Base-by-base conservation (phyloP, 2,329 filamentous ascomycete species). In the Cercospora nicotianae region DNA sequence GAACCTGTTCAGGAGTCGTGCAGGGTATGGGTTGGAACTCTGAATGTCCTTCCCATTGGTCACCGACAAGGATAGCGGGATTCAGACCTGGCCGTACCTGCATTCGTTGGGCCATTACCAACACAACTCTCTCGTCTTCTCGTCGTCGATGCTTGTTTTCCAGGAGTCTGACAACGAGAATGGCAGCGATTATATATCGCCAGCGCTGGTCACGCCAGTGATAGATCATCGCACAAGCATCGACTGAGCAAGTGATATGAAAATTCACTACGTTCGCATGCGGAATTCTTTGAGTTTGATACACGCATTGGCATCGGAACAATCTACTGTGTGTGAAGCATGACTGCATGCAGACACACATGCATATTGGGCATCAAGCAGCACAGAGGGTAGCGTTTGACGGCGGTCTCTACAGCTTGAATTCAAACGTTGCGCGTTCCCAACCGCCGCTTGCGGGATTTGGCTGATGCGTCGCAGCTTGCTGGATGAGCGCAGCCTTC, bases 401-500 rank as follows among this genome's bases (percentile, higher is more conserved):
- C 5, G 23, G 13, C 12, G 33, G 23, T 23, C n/a, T 2, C 39
- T 60, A 78, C 26, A 78, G 70, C 71, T 78, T 78, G 69, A 78
- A 76, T 9, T 78, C 76, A 30, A 72, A 70, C 9, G 63, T 74
- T 3, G 74, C 57, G 20, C 70, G 70, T 59, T 77, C 76, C 76
- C 76, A 78, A 1, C 76, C 76, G 28, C 75, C 75, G 58, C 67
- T 72, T 13, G 68, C 65, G 13, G 74, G 65, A 8, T 18, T 30
- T 42, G 75, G 72, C 5, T 60, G 62, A 39, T 70, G 71, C 4
- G 60, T 57, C 5, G 75, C 75, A 18, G 73, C 67, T 42, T 63
- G 65, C n/a, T 72, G 64, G 9, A 91, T 89, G 18, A 98, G 82
- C 28, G 82, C 83, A 31, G 87, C 79, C 83, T 98, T 98, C 73